Evolutionary conservation across 768 basidiomycete genomes (phyloP).

Genomic region (Steccherinum ochraceum): DNA sequence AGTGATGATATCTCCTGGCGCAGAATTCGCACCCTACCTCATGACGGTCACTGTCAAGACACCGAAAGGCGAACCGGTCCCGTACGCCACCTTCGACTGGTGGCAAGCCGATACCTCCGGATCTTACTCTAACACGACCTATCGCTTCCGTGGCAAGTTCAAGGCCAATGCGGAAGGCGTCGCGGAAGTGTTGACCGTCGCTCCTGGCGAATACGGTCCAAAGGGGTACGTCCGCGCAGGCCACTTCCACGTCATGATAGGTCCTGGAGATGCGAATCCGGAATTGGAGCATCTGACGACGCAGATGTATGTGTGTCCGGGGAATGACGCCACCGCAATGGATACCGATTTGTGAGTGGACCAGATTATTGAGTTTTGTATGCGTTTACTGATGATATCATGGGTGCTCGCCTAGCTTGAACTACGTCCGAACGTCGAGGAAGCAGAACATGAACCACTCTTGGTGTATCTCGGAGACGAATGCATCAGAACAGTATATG

Average conservation of each 20-base stretch:
- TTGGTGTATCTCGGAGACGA: slow-evolving; percentile 7
- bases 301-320: slow-evolving; percentile 17
- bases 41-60: slow-evolving; percentile 13
- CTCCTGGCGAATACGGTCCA: slow-evolving; percentile 16
- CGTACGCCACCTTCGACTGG: slow-evolving; percentile 16
- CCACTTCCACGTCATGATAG: slow-evolving; percentile 17
- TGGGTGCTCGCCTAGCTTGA: slow-evolving; percentile 7
- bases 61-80: slow-evolving; percentile 16
- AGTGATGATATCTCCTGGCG: neutral
- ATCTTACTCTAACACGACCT: slow-evolving; percentile 14
- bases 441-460: slow-evolving; percentile 12
- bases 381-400: neutral
- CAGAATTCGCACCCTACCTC: slow-evolving; percentile 16
- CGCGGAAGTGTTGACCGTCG: slow-evolving; percentile 18
- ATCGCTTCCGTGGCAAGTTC: slow-evolving; percentile 18
- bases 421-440: slow-evolving; percentile 9
- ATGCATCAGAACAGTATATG: slow-evolving; percentile 9
- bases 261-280: slow-evolving; percentile 2
- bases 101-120: slow-evolving; percentile 21
- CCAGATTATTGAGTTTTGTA: too few species aligned
- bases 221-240: slow-evolving; percentile 8
- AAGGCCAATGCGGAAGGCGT: slow-evolving; percentile 14
- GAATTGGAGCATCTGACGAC: slow-evolving; percentile 15
- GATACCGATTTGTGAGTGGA: slow-evolving; percentile 17
- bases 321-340: slow-evolving; percentile 15